Percentiles rank a stretch among this genome's conserved stretches.
phyloP scores from a whole-genome alignment of 257 asterid genomes.

The Catharanthus roseus region DNA sequence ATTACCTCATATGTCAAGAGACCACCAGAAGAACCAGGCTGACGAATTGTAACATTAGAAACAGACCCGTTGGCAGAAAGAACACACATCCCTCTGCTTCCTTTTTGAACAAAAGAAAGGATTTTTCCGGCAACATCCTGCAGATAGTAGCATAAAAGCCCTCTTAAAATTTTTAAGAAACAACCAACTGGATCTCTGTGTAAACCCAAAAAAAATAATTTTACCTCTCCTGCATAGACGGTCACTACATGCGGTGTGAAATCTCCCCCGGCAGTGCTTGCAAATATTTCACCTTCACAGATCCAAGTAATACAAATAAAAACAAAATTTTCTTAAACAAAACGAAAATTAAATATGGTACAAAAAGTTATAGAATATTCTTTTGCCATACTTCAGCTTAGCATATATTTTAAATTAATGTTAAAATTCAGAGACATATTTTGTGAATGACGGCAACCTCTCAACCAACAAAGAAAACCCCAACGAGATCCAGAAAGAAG shows the following conservation, averaged over 20 bases:
- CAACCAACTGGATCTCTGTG: neutral
- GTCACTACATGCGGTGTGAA: conserved; percentile 84
- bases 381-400: neutral
- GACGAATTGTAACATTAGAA: conserved; percentile 85
- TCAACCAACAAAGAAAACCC: neutral
- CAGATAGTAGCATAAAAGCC: conserved; percentile 3
- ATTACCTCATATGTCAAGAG: conserved; percentile 76
- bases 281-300: conserved; percentile 68
- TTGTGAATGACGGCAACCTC: neutral
- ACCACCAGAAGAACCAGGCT: conserved; percentile 94
- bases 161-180: neutral
- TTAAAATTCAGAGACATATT: neutral
- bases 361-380: neutral
- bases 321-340: neutral
- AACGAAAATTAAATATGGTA: neutral
- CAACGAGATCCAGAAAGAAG: neutral
- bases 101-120: conserved; percentile 70
- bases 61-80: conserved; percentile 89
- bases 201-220: no score
- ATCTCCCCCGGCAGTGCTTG: conserved; percentile 81
- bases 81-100: conserved; percentile 73
- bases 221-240: conserved; percentile 82
- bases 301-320: conserved; percentile 10
- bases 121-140: conserved; percentile 95
- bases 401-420: neutral